Base-by-base conservation (phyloP, 352 stramenopile species). In the Globisporangium okanoganense region DNA sequence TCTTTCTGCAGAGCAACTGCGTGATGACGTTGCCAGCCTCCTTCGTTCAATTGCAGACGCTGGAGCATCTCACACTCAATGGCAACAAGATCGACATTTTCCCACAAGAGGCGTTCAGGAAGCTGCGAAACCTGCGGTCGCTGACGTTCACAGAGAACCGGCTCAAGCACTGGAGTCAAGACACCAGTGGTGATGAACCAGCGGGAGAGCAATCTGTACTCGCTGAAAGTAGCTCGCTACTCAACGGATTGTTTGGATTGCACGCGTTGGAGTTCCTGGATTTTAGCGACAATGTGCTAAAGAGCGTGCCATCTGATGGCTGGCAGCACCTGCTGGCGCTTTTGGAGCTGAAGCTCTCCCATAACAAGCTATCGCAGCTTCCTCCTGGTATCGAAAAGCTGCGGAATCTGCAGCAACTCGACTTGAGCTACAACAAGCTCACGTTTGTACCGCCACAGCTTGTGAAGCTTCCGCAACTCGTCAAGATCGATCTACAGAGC, bases 1-100 rank as follows among this genome's bases (percentile, higher is more conserved):
- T 88, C n/a, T 65, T 60, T 14, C 47, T 81, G 24, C 61, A 70
- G 35, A 33, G 73, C 33, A 88, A 88, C 36, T 62, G 61, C 0
- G 53, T 88, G 14, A 75, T 78, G 35, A 65, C 72, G 2, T 64
- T 88, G 1, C 76, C 78, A 2, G 10, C 33, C 5, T 81, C 76
- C 0, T 82, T 84, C 43, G 56, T 44, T 3, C 43, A 80, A 7
- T 64, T 88, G 13, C 56, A 64, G 1, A 50, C n/a, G 16, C 66
- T 88, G 10, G 66, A 67, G 27, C 81, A 76, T 41, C 41, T 88
- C 2, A 66, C 73, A 12, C 49, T 88, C 1, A 69, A 62, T 24
- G 67, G 65, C 4, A 88, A 88, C 61, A 63, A 67, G n/a, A 68
- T 85, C 47, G 75, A 85, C 7, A 57, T 65, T 8, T 83, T 82